Conservation (phyloP, 176 grass and related monocot species). For the Stipa capillata region DNA sequence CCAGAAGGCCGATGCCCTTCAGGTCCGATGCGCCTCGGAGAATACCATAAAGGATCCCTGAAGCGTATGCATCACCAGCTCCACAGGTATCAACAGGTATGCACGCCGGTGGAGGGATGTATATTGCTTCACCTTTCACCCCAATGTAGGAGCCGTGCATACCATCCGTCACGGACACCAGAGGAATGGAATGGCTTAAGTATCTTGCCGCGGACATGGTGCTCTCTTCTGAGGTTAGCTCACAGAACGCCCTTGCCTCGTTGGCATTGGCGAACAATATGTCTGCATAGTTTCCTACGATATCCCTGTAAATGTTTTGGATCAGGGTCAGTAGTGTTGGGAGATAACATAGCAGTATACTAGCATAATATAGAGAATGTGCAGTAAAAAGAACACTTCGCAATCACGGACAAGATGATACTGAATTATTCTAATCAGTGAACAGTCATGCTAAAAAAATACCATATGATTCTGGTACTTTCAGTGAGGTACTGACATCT, state of each 20-base stretch:
- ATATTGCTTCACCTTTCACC: conserved; percentile 83
- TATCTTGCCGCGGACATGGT: conserved; percentile 57
- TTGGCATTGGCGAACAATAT: conserved; percentile 80
- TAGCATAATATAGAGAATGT: neutral
- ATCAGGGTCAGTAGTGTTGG: neutral
- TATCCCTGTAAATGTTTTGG: conserved; percentile 52
- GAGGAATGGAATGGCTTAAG: conserved; percentile 67
- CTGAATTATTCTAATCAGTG: neutral
- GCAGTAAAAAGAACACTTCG: neutral
- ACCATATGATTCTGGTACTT: neutral
- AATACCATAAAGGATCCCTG: conserved; percentile 81
- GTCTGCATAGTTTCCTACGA: conserved; percentile 74
- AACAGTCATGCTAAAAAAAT: neutral
- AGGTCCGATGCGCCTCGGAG: conserved; percentile 67
- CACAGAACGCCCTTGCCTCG: conserved; percentile 66
- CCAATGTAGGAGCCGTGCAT: conserved; percentile 69
- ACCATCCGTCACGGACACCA: conserved; percentile 84
- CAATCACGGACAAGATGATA: neutral
- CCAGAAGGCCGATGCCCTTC: conserved; percentile 68
- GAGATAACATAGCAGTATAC: neutral
- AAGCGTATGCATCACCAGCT: conserved; percentile 83
- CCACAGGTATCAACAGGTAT: conserved; percentile 78
- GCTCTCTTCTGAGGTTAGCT: conserved; percentile 41
- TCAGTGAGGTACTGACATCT: neutral
- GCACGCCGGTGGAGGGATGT: conserved; percentile 66